phyloP scores from a whole-genome alignment of 2,329 filamentous ascomycete genomes.

The Chaetothyriales sp. region DNA sequence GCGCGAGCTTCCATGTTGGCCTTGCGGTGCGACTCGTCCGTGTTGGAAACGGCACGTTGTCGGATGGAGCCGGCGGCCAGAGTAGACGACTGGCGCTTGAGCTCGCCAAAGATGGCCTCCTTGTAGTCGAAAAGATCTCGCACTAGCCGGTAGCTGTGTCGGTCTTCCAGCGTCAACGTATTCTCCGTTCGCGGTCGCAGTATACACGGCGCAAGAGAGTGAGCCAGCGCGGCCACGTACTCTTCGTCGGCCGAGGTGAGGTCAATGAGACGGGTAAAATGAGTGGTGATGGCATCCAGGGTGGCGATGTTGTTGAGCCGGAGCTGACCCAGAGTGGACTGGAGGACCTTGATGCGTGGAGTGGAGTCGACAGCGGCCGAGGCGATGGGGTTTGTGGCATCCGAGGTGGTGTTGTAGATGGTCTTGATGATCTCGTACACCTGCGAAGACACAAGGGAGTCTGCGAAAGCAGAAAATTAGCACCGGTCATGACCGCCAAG shows the following conservation, averaged over 20 bases:
- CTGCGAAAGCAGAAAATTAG: constrained; percentile 32
- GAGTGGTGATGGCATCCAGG: constrained; percentile 94
- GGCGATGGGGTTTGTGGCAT: constrained; percentile 48
- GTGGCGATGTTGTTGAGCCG: constrained; percentile 95
- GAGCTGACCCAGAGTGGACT: constrained; percentile 89
- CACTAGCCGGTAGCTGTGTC: constrained; percentile 77
- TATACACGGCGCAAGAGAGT: constrained; percentile 67
- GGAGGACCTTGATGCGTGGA: constrained; percentile 68
- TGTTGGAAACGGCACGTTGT: constrained; percentile 52
- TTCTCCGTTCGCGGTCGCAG: constrained; percentile 77
- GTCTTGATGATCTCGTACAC: constrained; percentile 98
- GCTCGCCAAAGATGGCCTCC: constrained; percentile 83
- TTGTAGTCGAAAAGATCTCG: constrained; percentile 90
- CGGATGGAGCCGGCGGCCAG: constrained; percentile 12
- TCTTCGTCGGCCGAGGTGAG: constrained; percentile 88
- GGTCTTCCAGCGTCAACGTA: constrained; percentile 88
- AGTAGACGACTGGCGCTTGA: constrained; percentile 56
- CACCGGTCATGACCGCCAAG: background rate
- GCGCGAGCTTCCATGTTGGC: constrained; percentile 89
- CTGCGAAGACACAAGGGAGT: constrained; percentile 95
- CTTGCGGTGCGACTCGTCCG: constrained; percentile 87
- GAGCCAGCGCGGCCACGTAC: constrained; percentile 63
- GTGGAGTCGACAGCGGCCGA: constrained; percentile 14
- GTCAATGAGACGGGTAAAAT: constrained; percentile 93
- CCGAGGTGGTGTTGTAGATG: constrained; percentile 75